A percentile compares a stretch with the other conserved stretches of the same genome.
Conservation (phyloP, 208 protist genomes). For the Acanthamoeba royreba region DNA sequence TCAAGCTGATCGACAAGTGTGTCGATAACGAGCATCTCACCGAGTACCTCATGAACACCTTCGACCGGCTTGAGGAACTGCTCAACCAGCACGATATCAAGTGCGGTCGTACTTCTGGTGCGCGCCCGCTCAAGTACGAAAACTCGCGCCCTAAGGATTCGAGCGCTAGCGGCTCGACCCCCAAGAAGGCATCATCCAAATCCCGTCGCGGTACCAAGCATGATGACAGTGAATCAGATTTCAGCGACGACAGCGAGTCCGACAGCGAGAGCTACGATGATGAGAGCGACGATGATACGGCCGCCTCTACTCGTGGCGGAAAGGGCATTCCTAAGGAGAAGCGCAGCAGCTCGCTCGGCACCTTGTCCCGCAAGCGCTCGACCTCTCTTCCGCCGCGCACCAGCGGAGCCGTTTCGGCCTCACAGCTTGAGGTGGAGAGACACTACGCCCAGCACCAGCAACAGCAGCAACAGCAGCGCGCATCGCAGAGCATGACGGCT, state of each 20-base stretch:
- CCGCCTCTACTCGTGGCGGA: background rate
- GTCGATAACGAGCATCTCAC: conserved; percentile 25
- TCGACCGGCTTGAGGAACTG: background rate
- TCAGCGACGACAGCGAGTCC: background rate
- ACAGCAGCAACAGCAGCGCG: conserved; percentile 23
- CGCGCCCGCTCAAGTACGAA: background rate
- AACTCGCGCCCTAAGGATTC: background rate
- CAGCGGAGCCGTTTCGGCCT: background rate
- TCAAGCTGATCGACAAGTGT: conserved; percentile 44
- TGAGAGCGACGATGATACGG: background rate
- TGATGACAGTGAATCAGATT: background rate
- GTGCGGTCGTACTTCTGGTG: background rate
- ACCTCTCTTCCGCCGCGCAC: background rate
- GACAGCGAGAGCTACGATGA: background rate
- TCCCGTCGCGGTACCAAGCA: background rate
- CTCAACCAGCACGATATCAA: conserved; percentile 27
- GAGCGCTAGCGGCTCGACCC: background rate
- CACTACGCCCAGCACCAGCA: background rate
- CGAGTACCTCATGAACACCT: conserved; percentile 24
- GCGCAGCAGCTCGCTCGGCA: background rate
- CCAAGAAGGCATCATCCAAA: background rate
- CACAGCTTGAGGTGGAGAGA: background rate
- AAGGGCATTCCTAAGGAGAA: background rate
- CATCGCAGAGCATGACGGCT: background rate
- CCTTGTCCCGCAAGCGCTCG: background rate